Conservation (phyloP, 2,329 filamentous ascomycete genomes). For the Biscogniauxia marginata region DNA sequence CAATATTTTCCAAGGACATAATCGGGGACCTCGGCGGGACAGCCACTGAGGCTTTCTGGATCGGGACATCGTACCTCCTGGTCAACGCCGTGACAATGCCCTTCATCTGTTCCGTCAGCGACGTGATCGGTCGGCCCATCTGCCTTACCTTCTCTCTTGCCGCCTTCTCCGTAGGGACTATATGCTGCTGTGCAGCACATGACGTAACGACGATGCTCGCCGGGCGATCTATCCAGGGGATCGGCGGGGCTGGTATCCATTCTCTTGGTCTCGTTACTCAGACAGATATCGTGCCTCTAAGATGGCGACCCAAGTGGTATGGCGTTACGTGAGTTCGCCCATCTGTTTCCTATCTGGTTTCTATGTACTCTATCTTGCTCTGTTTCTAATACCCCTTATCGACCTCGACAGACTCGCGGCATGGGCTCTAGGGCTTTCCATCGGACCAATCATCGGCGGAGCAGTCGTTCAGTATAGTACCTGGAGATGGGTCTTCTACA, state of each 20-base stretch:
- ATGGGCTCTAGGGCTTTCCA: constrained; percentile 40
- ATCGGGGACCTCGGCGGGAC: constrained; percentile 19
- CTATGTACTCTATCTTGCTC: no score
- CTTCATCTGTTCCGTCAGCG: constrained; percentile 32
- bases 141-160: constrained; percentile 34
- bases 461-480: constrained; percentile 34
- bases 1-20: constrained; percentile 17
- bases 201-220: constrained; percentile 35
- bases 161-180: constrained; percentile 44
- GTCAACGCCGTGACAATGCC: constrained; percentile 31
- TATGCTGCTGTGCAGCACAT: constrained; percentile 37
- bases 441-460: constrained; percentile 41
- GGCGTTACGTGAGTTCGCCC: constrained; percentile 33
- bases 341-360: constrained; percentile 1
- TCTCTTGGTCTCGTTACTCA: constrained; percentile 40
- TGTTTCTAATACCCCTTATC: no score
- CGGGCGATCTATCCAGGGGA: constrained; percentile 40
- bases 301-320: constrained; percentile 42
- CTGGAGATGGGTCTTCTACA: constrained; percentile 50
- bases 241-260: constrained; percentile 42
- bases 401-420: constrained; percentile 33
- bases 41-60: constrained; percentile 29
- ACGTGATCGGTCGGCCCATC: constrained; percentile 36
- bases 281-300: constrained; percentile 42
- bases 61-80: constrained; percentile 31